Conservation (phyloP, 2,329 filamentous ascomycete species). For the Fusarium neocosmosporiellum region DNA sequence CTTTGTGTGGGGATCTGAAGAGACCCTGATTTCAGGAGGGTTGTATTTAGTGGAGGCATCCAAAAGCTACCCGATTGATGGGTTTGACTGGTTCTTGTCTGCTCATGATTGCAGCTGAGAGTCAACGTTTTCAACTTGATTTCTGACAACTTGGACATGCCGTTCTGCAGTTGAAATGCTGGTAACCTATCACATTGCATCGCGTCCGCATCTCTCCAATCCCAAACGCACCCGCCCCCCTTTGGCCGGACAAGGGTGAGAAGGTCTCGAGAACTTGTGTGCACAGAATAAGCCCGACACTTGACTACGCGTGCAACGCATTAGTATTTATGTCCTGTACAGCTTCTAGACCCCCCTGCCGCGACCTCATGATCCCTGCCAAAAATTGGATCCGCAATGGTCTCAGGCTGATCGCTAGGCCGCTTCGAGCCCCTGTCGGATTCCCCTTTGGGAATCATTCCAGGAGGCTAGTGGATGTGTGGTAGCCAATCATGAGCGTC, state of each 20-base stretch:
- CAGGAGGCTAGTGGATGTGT: not conserved
- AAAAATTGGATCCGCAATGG: constrained; percentile 23
- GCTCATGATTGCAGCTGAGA: not conserved
- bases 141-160: not conserved
- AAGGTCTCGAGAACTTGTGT: no score
- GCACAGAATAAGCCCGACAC: constrained; percentile 21
- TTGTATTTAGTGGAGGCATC: not conserved
- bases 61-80: not conserved
- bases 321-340: constrained; percentile 24
- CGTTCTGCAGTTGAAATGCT: constrained; percentile 13
- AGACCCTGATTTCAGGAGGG: constrained; percentile 18
- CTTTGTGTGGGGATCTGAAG: constrained; percentile 1
- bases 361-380: constrained; percentile 12
- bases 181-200: constrained; percentile 16
- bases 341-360: not conserved
- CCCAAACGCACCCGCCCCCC: constrained; percentile 23
- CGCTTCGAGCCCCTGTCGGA: not conserved
- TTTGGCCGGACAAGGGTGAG: constrained; percentile 12
- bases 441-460: constrained; percentile 7
- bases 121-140: not conserved
- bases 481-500: constrained; percentile 13
- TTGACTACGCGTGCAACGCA: not conserved
- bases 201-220: constrained; percentile 28
- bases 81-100: not conserved
- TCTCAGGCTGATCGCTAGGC: constrained; percentile 36